Evolutionary conservation across 352 stramenopile genomes (phyloP).

Genomic region (Pythium sp.): DNA sequence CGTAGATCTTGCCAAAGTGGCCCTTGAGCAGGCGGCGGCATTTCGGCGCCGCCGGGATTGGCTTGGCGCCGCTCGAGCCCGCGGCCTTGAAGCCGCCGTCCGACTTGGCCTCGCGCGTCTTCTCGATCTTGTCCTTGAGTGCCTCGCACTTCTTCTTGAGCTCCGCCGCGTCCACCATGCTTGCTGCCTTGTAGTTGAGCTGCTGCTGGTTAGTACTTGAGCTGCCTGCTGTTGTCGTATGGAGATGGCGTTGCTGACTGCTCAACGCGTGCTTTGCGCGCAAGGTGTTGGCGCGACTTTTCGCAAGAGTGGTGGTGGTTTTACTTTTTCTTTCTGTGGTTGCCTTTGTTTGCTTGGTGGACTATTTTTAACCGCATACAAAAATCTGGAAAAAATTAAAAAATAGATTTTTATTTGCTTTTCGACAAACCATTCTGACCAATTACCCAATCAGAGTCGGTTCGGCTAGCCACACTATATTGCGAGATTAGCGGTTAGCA

Average conservation of each 20-base stretch:
- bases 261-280: neutral
- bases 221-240: neutral
- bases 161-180: slow-evolving; percentile 70
- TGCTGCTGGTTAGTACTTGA: neutral
- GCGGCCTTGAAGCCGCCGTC: slow-evolving; percentile 77
- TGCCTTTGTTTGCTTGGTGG: too few relatives aligned
- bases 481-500: too few relatives aligned
- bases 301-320: neutral
- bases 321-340: too few relatives aligned
- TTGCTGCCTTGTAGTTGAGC: neutral
- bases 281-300: neutral
- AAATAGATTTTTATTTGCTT: too few relatives aligned
- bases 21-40: slow-evolving; percentile 95
- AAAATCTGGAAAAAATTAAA: too few relatives aligned
- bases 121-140: slow-evolving; percentile 87
- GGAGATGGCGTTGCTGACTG: neutral
- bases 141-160: slow-evolving; percentile 88
- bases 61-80: slow-evolving; percentile 63
- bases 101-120: slow-evolving; percentile 71
- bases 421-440: too few relatives aligned
- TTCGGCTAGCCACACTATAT: too few relatives aligned
- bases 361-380: too few relatives aligned
- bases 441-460: too few relatives aligned
- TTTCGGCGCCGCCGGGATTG: slow-evolving; percentile 87
- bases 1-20: slow-evolving; percentile 99